These are phyloP conservation scores for Blastobotrys petasosporus DNA, from an alignment of 1,139 yeast genomes.

Conservation along the genomic window DNA sequence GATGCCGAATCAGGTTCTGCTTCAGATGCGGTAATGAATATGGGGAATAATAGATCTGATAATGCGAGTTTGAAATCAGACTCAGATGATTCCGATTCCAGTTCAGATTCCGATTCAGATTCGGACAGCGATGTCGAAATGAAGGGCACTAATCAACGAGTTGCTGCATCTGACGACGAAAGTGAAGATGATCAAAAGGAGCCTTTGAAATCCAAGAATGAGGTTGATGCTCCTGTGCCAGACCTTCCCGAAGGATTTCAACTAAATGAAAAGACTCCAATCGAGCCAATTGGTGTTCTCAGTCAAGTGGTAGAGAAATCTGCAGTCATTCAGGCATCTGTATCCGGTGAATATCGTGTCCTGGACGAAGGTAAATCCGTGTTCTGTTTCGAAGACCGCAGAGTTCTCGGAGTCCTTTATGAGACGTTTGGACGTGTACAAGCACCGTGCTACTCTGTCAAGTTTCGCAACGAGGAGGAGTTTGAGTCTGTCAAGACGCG, in stretches of 20 bases:
- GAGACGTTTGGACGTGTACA: conserved; percentile 91
- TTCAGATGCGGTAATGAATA: conserved; percentile 4
- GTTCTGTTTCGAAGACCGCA: conserved; percentile 67
- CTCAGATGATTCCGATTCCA: conserved; percentile 17
- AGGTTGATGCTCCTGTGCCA: conserved; percentile 67
- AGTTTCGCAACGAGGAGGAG: conserved; percentile 53
- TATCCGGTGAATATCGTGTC: conserved; percentile 81
- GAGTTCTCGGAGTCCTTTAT: conserved; percentile 71
- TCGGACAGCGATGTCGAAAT: conserved; percentile 18
- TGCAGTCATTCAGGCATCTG: conserved; percentile 63
- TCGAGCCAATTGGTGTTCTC: conserved; percentile 70
- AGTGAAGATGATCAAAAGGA: conserved; percentile 26
- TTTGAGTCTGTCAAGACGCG: conserved; percentile 39
- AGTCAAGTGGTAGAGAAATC: conserved; percentile 66
- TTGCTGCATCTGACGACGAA: not conserved
- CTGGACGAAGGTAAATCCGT: conserved; percentile 70
- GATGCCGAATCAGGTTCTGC: conserved; percentile 15
- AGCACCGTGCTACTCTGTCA: conserved; percentile 75
- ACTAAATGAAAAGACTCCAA: conserved; percentile 53
- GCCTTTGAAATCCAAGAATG: conserved; percentile 77
- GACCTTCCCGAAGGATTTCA: conserved; percentile 60
- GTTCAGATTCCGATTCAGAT: conserved; percentile 23
- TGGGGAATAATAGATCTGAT: not conserved
- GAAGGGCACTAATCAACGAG: conserved; percentile 12
- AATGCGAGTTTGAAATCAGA: not conserved